phyloP scores from a whole-genome alignment of 2,329 filamentous ascomycete species.

The Fusarium metavorans region DNA sequence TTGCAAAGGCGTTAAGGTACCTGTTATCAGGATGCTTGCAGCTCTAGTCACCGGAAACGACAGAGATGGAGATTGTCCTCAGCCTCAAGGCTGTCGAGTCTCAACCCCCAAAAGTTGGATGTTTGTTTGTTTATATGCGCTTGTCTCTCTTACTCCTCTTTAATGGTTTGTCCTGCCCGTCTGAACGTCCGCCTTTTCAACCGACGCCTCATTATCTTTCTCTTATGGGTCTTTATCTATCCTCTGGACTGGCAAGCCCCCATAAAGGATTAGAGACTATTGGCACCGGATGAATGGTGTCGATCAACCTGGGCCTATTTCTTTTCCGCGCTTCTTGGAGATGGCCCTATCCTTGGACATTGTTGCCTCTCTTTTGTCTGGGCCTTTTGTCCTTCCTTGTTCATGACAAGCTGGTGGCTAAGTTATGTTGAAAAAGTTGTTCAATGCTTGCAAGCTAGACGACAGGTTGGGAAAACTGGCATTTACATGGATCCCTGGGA shows the following conservation, averaged over 20 bases:
- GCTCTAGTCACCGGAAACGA: slow-evolving; percentile 20
- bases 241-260: not conserved
- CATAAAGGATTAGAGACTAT: not conserved
- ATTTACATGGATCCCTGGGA: slow-evolving; percentile 32
- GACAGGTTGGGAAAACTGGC: slow-evolving; percentile 32
- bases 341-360: slow-evolving; percentile 7
- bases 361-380: not conserved
- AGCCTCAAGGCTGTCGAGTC: slow-evolving; percentile 7
- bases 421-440: slow-evolving; percentile 15
- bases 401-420: slow-evolving; percentile 9
- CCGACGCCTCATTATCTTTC: not conserved
- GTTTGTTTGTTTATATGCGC: not conserved
- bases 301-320: not conserved
- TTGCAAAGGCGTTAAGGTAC: slow-evolving; percentile 34
- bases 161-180: not conserved
- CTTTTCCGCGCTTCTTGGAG: not conserved
- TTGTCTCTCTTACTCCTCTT: not conserved
- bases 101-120: slow-evolving; percentile 18
- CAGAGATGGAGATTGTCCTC: slow-evolving; percentile 28
- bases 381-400: not conserved
- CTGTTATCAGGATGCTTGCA: slow-evolving; percentile 12
- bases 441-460: slow-evolving; percentile 19
- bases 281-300: not conserved
- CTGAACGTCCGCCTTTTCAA: not conserved
- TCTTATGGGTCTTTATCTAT: not conserved